Conservation (phyloP, 78 protist genomes). For the Kipferlia bialata region DNA sequence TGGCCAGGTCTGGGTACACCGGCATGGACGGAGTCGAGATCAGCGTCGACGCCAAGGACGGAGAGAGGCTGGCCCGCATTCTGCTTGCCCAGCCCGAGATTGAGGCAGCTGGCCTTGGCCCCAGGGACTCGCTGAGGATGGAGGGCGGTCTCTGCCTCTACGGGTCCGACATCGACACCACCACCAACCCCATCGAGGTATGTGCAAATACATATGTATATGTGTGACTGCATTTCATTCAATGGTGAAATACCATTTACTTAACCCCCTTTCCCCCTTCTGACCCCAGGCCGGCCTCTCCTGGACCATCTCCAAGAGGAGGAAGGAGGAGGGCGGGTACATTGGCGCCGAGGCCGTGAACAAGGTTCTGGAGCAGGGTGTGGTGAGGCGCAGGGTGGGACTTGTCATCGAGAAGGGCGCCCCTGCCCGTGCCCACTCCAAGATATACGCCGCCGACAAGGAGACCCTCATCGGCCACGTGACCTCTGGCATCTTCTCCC, state of each 20-base stretch:
- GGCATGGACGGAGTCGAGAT: constrained; percentile 97
- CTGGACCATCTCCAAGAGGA: constrained; percentile 66
- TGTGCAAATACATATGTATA: too few relatives aligned
- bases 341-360: constrained; percentile 67
- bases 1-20: constrained; percentile 79
- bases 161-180: constrained; percentile 75
- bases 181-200: constrained; percentile 66
- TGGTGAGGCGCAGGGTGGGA: constrained; percentile 52
- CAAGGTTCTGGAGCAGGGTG: constrained; percentile 54
- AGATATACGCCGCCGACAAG: neutral
- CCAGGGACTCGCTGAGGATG: constrained; percentile 79
- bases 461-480: constrained; percentile 53
- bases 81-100: constrained; percentile 38
- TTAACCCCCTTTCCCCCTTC: too few relatives aligned
- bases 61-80: constrained; percentile 29
- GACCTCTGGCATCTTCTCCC: constrained; percentile 66
- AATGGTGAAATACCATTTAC: too few relatives aligned
- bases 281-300: constrained; percentile 55
- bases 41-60: constrained; percentile 26
- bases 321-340: constrained; percentile 71
- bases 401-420: constrained; percentile 44
- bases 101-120: constrained; percentile 74
- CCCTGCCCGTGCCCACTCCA: constrained; percentile 58
- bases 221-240: too few relatives aligned
- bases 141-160: constrained; percentile 92